These are phyloP conservation scores for Fonsecaea pedrosoi DNA, from an alignment of 2,329 filamentous ascomycete genomes.

Conservation along the genomic window DNA sequence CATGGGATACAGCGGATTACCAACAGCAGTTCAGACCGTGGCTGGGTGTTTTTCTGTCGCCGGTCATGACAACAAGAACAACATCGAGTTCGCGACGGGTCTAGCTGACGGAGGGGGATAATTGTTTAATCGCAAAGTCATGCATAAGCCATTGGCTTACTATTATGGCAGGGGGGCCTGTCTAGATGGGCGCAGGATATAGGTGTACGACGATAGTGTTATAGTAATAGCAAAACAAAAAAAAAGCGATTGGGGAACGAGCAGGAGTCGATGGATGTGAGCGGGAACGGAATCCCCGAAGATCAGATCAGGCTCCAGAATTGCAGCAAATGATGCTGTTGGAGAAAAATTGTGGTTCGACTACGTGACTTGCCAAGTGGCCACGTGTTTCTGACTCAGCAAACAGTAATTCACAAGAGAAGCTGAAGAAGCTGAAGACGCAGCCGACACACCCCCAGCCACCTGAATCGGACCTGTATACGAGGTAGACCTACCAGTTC, in stretches of 20 bases:
- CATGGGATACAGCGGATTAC: conserved; percentile 29
- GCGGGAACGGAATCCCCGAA: neutral
- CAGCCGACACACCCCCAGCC: too few species aligned
- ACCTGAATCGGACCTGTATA: too few species aligned
- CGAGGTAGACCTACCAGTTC: conserved; percentile 30
- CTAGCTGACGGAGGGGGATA: neutral
- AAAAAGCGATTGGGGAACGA: neutral
- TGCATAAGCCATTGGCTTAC: conserved; percentile 2
- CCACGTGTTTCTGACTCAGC: conserved; percentile 7
- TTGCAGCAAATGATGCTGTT: conserved; percentile 13
- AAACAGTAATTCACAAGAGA: neutral
- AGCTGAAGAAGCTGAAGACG: too few species aligned
- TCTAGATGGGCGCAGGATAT: neutral
- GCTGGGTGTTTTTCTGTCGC: neutral
- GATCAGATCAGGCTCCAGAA: conserved; percentile 12
- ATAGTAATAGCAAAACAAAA: neutral
- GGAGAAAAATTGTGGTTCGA: neutral
- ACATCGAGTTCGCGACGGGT: neutral
- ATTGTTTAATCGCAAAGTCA: neutral
- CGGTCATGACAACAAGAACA: conserved; percentile 18
- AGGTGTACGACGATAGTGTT: neutral
- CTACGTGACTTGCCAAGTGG: neutral
- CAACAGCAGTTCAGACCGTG: conserved; percentile 12
- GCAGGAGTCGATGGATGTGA: neutral
- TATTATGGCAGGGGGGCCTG: neutral